Percentiles rank a stretch among this genome's conserved stretches.
These are phyloP conservation scores for Cunninghamia lanceolata DNA, from an alignment of 75 land plant species.

Conservation along the genomic window DNA sequence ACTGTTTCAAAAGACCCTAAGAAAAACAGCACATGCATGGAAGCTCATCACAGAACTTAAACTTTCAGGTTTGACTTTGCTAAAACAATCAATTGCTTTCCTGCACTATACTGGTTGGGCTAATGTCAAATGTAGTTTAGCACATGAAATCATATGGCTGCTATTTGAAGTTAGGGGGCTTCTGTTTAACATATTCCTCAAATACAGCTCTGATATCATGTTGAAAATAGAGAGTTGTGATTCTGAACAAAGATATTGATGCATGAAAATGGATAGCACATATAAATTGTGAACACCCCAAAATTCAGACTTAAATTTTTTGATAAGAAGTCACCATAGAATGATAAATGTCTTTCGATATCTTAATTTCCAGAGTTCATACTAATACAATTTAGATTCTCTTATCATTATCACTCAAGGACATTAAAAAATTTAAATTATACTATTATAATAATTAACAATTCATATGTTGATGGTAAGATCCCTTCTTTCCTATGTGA, in stretches of 20 bases:
- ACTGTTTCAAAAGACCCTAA: conserved; percentile 71
- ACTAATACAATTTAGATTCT: no score
- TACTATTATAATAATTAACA: no score
- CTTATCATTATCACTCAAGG: no score
- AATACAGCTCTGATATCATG: neutral
- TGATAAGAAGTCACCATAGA: no score
- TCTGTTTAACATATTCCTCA: neutral
- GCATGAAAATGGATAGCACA: neutral
- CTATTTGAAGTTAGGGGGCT: neutral
- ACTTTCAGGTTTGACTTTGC: conserved; percentile 56
- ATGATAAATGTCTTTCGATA: no score
- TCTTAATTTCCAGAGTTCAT: no score
- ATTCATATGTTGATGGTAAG: no score
- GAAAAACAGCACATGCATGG: conserved; percentile 94
- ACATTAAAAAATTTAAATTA: no score
- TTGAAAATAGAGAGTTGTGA: neutral
- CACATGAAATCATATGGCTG: neutral
- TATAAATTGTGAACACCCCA: neutral
- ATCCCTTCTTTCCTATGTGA: no score
- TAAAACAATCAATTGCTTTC: neutral
- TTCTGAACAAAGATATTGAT: neutral
- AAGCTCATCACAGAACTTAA: conserved; percentile 66
- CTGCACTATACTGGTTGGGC: neutral
- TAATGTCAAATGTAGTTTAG: neutral
- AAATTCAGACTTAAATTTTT: no score